These are phyloP conservation scores for Jackrogersella multiformis DNA, from an alignment of 495 filamentous ascomycete genomes.

Conservation along the genomic window DNA sequence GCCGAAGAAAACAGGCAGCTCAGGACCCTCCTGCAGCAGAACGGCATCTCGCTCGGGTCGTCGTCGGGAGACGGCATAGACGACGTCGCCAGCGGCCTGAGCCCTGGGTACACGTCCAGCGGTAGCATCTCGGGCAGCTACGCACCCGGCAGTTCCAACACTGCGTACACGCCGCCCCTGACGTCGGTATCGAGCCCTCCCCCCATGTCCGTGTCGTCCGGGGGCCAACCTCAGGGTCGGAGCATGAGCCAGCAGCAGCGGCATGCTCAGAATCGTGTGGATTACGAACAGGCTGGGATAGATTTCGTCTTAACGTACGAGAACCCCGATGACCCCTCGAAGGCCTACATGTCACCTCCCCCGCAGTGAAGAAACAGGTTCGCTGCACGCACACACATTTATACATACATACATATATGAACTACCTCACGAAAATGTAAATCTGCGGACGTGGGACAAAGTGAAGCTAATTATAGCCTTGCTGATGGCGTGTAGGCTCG, in stretches of 20 bases:
- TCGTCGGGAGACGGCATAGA: slow-evolving; percentile 49
- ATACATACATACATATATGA: slow-evolving; percentile 23
- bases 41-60: slow-evolving; percentile 67
- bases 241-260: slow-evolving; percentile 41
- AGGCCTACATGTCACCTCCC: slow-evolving; percentile 72
- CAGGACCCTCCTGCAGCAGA: slow-evolving; percentile 74
- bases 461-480: slow-evolving; percentile 49
- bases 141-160: slow-evolving; percentile 51
- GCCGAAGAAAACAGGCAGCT: slow-evolving; percentile 81
- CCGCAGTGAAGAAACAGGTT: slow-evolving; percentile 52
- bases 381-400: not conserved
- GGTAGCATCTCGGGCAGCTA: slow-evolving; percentile 68
- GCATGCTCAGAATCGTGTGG: slow-evolving; percentile 59
- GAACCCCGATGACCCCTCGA: slow-evolving; percentile 59
- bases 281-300: slow-evolving; percentile 89
- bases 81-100: slow-evolving; percentile 56
- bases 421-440: slow-evolving; percentile 35
- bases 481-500: slow-evolving; percentile 70
- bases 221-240: slow-evolving; percentile 28
- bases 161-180: slow-evolving; percentile 55
- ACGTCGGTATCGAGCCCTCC: slow-evolving; percentile 52
- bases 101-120: slow-evolving; percentile 60
- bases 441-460: slow-evolving; percentile 15
- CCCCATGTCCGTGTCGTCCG: slow-evolving; percentile 47
- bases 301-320: slow-evolving; percentile 97